These are phyloP conservation scores for Oropetium thomaeum DNA, from an alignment of 176 grass and related monocot genomes.

Conservation along the genomic window DNA sequence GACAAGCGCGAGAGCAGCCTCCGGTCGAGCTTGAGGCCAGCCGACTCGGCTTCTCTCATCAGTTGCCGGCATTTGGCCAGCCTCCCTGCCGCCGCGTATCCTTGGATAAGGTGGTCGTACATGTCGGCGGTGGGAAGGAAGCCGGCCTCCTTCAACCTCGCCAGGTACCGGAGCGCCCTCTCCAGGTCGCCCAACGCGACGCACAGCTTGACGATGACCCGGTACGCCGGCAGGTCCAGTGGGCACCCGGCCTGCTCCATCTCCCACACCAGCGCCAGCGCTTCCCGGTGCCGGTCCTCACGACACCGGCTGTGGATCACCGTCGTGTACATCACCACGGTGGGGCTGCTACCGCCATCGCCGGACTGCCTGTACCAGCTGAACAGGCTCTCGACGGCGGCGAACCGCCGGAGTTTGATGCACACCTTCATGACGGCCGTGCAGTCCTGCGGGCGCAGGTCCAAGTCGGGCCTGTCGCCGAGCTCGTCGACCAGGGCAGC, in stretches of 20 bases:
- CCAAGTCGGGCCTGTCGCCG: constrained; percentile 49
- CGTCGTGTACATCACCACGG: constrained; percentile 82
- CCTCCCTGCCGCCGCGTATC: constrained; percentile 47
- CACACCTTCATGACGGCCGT: constrained; percentile 87
- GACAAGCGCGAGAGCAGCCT: constrained; percentile 35
- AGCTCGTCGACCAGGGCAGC: constrained; percentile 56
- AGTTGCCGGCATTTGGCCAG: constrained; percentile 61
- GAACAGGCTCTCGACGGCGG: constrained; percentile 67
- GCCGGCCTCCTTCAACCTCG: constrained; percentile 69
- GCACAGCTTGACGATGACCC: constrained; percentile 67
- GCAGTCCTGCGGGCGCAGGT: constrained; percentile 57
- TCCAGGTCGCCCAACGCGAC: constrained; percentile 54
- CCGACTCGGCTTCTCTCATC: constrained; percentile 52
- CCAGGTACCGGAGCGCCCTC: constrained; percentile 60
- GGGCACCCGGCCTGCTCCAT: constrained; percentile 61
- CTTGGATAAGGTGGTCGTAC: constrained; percentile 54
- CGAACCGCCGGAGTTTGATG: constrained; percentile 58
- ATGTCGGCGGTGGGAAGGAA: constrained; percentile 67
- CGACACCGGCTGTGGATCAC: constrained; percentile 74
- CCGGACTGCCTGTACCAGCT: constrained; percentile 53
- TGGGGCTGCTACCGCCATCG: constrained; percentile 30
- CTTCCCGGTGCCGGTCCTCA: constrained; percentile 52
- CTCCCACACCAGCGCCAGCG: constrained; percentile 73
- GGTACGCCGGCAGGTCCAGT: constrained; percentile 80
- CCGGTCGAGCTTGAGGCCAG: constrained; percentile 52